phyloP scores from a whole-genome alignment of 257 asterid species.

The Solanum virginianum region DNA sequence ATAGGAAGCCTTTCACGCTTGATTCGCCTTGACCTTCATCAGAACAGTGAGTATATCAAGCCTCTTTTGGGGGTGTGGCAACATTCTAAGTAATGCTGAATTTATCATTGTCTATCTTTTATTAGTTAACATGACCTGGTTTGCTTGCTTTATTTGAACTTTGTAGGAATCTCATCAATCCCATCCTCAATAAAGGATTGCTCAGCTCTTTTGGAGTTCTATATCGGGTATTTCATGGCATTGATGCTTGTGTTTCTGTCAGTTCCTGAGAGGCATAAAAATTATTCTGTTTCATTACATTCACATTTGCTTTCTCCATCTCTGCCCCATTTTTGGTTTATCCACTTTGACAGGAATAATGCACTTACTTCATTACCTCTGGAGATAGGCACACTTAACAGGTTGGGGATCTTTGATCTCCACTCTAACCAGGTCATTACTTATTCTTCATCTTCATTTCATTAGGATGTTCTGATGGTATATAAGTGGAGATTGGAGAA shows the following conservation, averaged over 20 bases:
- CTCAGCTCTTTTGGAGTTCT: slow-evolving; percentile 75
- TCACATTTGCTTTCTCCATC: not conserved
- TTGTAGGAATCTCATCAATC: slow-evolving; percentile 74
- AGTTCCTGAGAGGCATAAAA: not conserved
- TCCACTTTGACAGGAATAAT: slow-evolving; percentile 45
- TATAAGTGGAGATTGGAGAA: not conserved
- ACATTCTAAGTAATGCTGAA: not conserved
- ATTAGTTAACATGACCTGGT: slow-evolving; percentile 4
- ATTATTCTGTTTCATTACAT: not conserved
- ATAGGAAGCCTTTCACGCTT: slow-evolving; percentile 72
- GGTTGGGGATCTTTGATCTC: slow-evolving; percentile 87
- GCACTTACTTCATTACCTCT: slow-evolving; percentile 57
- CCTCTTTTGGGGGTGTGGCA: not conserved
- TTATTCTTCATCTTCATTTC: slow-evolving; percentile 1
- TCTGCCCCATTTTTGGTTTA: slow-evolving; percentile 2
- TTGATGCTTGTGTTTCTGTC: not conserved
- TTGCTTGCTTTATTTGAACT: not conserved
- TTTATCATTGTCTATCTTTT: not conserved
- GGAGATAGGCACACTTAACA: slow-evolving; percentile 66
- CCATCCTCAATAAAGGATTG: slow-evolving; percentile 80
- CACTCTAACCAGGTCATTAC: slow-evolving; percentile 81
- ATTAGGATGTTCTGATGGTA: not conserved
- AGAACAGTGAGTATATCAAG: slow-evolving; percentile 59
- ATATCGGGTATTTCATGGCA: slow-evolving; percentile 51
- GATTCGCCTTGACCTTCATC: slow-evolving; percentile 84